Evolutionary conservation across 805 yeast species (phyloP), one percentile per base, ranked within the genome.

Genomic region (Priceomyces fermenticarens): DNA sequence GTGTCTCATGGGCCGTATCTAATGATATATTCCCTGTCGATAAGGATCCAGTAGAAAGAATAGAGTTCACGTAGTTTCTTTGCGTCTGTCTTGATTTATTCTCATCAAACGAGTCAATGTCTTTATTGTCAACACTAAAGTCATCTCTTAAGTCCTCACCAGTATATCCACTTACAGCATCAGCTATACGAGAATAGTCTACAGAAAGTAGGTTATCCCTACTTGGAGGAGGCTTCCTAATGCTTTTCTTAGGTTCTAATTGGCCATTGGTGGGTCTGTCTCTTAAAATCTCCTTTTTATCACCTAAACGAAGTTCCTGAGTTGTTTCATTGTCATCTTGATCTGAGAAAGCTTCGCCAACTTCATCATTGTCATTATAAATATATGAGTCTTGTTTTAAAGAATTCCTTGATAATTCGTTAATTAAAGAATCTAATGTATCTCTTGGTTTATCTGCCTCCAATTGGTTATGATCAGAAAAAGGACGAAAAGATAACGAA

Each of bases 381-480:
- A 10, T 7, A 16, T 17, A 11, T 11, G 25, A 9, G 9, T 38
- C 13, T 8, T 31, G 11, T 23, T 44, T 40, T 8, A 42, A 11
- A 3, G 58, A 44, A 11, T 58, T 58, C 41, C 53, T 55, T 36
- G 57, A 55, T 20, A 69, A 49, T 43, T 69, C 72, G 39, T 59
- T 52, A 12, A 69, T 68, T n/a, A 69, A 48, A 4, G 66, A 55
- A 41, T 68, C 73, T 25, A 69, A 48, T 4, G 65, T 63, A 30
- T 56, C 64, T 3, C 64, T 58, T 27, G 25, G 25, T 20, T 20
- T 20, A 4, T 20, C 25, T 20, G 8, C 25, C 25, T 20, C 7
- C 25, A 8, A 20, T 4, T 20, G 7, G 8, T 8, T 8, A 20
- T 20, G 25, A 8, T 20, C 25, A 4, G 25, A 20, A 20, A 20